Evolutionary conservation across 768 basidiomycete genomes (phyloP).

Genomic region (Leccinum rimulosum): DNA sequence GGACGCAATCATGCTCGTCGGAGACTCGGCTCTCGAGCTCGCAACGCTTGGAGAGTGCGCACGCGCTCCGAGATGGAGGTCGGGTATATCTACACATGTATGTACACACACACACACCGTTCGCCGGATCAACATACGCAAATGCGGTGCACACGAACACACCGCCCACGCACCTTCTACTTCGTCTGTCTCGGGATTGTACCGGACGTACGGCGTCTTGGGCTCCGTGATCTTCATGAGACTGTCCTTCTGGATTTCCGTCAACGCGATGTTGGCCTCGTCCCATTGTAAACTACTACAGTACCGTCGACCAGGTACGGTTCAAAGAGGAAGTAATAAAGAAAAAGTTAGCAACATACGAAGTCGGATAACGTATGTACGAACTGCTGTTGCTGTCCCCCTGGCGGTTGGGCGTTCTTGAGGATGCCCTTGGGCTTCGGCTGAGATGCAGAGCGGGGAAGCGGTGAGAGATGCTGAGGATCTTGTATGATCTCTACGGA

Average conservation of each 20-base stretch:
- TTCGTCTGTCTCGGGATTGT: conserved; percentile 82
- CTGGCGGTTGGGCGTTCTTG: conserved; percentile 65
- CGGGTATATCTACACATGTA: conserved; percentile 70
- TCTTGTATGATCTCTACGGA: conserved; percentile 35
- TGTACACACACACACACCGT: too few species aligned
- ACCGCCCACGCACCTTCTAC: conserved; percentile 63
- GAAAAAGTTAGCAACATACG: not conserved
- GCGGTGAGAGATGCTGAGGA: conserved; percentile 44
- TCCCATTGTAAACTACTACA: conserved; percentile 85
- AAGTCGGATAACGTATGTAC: conserved; percentile 15
- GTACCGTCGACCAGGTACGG: not conserved
- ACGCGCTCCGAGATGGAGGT: conserved; percentile 55
- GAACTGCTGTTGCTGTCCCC: conserved; percentile 48
- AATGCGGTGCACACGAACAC: not conserved
- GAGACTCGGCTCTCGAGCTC: conserved; percentile 49
- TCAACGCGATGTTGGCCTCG: conserved; percentile 88
- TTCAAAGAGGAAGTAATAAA: not conserved
- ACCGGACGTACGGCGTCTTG: conserved; percentile 94
- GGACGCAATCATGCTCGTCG: conserved; percentile 59
- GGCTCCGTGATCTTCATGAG: conserved; percentile 99
- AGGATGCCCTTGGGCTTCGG: conserved; percentile 85
- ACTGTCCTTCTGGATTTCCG: conserved; percentile 92
- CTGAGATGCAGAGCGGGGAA: conserved; percentile 61
- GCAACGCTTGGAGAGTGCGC: conserved; percentile 35
- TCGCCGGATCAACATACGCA: not conserved